Conservation (phyloP, 116 monocot genomes). For the Posidonia oceanica region DNA sequence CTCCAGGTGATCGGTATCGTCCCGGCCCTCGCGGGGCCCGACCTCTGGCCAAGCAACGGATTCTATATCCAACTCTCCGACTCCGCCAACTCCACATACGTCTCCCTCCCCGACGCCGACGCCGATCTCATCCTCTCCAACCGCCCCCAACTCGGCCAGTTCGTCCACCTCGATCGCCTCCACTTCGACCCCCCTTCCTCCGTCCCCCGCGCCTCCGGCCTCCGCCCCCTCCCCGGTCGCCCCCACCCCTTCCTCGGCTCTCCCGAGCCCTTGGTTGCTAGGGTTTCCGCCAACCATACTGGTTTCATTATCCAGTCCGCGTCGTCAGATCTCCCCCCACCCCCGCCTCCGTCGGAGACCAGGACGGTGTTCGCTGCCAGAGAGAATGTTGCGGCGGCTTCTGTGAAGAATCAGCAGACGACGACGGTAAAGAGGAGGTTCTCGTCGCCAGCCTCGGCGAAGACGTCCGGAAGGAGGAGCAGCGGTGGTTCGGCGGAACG, state of each 20-base stretch:
- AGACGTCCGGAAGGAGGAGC: conserved; percentile 17
- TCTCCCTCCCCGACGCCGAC: conserved; percentile 33
- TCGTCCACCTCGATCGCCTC: conserved; percentile 72
- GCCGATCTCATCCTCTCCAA: conserved; percentile 45
- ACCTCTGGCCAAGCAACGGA: conserved; percentile 45
- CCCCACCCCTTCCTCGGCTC: conserved; percentile 39
- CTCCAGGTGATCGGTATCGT: conserved; percentile 78
- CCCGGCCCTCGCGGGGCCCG: conserved; percentile 40
- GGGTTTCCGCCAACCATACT: conserved; percentile 15
- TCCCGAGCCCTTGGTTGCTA: conserved; percentile 47
- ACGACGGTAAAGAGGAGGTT: conserved; percentile 24
- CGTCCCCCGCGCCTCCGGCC: conserved; percentile 51
- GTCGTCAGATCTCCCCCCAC: conserved; percentile 24
- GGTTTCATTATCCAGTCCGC: conserved; percentile 63
- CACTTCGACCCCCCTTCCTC: conserved; percentile 42
- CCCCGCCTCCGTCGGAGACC: conserved; percentile 1
- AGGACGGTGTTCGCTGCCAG: background rate
- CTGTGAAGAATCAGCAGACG: conserved; percentile 13
- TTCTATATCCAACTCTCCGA: conserved; percentile 93
- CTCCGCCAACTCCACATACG: conserved; percentile 72
- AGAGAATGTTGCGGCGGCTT: background rate
- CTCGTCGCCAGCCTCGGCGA: conserved; percentile 34
- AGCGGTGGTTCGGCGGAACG: conserved; percentile 5
- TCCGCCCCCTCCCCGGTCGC: conserved; percentile 45
- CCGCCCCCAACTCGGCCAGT: conserved; percentile 62